Percentiles rank a stretch among this genome's conserved stretches.
These are phyloP conservation scores for Geotrichum bryndzae DNA, from an alignment of 1,139 yeast genomes.

Conservation along the genomic window DNA sequence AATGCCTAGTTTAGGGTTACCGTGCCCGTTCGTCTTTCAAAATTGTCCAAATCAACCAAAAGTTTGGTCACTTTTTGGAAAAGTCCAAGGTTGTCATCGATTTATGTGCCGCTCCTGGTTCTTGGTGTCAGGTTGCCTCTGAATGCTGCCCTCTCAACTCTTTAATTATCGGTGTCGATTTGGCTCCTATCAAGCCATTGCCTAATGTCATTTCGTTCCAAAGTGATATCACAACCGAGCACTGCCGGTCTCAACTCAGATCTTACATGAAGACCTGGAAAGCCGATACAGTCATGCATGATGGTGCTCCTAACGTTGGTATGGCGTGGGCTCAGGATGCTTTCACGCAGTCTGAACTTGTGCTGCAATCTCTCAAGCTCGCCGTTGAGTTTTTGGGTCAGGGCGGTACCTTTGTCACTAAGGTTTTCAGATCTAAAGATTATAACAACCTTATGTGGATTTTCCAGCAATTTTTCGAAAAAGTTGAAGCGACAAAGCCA, in stretches of 20 bases:
- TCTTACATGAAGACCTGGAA: conserved; percentile 99
- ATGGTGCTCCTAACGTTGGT: conserved; percentile 99
- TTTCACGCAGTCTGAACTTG: conserved; percentile 92
- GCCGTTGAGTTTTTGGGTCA: conserved; percentile 91
- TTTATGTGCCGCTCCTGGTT: conserved; percentile 99
- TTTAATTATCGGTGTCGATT: conserved; percentile 92
- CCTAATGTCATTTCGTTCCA: conserved; percentile 93
- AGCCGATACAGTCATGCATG: conserved; percentile 96
- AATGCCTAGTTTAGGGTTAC: conserved; percentile 50
- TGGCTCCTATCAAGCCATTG: conserved; percentile 90
- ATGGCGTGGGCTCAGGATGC: conserved; percentile 99
- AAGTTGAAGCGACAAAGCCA: conserved; percentile 97
- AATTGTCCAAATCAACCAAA: conserved; percentile 89
- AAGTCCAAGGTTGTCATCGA: conserved; percentile 96
- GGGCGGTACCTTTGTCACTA: conserved; percentile 96
- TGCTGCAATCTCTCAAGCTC: conserved; percentile 82
- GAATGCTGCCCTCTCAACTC: conserved; percentile 89
- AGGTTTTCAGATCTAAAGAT: conserved; percentile 94
- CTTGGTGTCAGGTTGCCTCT: conserved; percentile 99
- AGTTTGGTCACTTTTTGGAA: conserved; percentile 90
- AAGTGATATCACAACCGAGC: conserved; percentile 96
- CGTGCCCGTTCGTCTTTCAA: conserved; percentile 99
- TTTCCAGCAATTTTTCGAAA: conserved; percentile 88
- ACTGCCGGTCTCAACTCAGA: conserved; percentile 86
- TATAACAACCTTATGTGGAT: conserved; percentile 97